Conservation (phyloP, 2,329 filamentous ascomycete genomes). For the Xylaria multiplex region DNA sequence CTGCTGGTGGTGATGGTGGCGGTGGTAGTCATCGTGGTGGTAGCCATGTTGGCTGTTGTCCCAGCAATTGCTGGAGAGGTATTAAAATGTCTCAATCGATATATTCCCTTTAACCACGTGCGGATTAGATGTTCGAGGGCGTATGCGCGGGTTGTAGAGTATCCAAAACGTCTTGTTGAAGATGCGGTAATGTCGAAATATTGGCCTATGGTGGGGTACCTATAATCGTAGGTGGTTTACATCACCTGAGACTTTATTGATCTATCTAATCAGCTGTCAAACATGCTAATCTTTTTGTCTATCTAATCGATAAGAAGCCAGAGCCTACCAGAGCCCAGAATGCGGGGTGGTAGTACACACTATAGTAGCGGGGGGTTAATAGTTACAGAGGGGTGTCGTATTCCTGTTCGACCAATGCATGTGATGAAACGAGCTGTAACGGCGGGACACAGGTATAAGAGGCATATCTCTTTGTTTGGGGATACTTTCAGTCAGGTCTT, state of each 20-base stretch:
- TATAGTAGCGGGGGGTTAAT: no score
- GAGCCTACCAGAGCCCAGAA: not conserved
- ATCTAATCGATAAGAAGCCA: conserved; percentile 11
- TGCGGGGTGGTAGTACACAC: not conserved
- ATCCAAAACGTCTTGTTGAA: conserved; percentile 6
- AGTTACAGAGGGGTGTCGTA: no score
- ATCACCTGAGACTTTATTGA: no score
- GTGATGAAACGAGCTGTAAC: no score
- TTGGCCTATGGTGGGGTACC: conserved; percentile 12
- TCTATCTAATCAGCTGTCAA: no score
- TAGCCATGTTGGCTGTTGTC: conserved; percentile 54
- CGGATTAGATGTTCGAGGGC: not conserved
- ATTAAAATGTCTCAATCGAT: not conserved
- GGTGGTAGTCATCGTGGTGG: conserved; percentile 69
- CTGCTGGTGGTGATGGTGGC: conserved; percentile 69
- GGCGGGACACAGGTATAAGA: no score
- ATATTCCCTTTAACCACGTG: no score
- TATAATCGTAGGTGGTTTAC: no score
- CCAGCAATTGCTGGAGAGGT: not conserved
- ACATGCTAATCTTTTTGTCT: not conserved
- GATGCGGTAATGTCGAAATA: conserved; percentile 7
- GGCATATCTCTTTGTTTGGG: no score
- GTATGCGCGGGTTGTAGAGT: not conserved
- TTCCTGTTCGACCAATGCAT: no score
- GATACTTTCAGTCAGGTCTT: no score